A percentile compares a stretch with the other conserved stretches of the same genome.
These are phyloP conservation scores for Komagataella populi DNA, from an alignment of 805 yeast genomes.

Conservation along the genomic window DNA sequence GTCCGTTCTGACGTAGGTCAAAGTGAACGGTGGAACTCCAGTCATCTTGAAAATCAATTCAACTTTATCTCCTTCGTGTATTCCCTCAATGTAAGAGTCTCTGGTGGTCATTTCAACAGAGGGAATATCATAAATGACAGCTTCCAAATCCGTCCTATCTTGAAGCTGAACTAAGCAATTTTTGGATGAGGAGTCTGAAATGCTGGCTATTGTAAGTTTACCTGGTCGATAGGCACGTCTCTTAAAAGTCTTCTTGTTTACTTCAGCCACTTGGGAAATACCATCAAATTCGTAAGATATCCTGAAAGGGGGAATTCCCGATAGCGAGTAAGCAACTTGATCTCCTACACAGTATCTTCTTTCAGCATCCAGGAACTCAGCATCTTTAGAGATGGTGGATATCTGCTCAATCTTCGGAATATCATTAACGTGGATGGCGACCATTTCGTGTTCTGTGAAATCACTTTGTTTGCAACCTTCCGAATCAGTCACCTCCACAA, in stretches of 20 bases:
- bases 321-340: slow-evolving; percentile 58
- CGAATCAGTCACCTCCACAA: slow-evolving; percentile 48
- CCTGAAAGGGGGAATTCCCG: slow-evolving; percentile 71
- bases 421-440: slow-evolving; percentile 54
- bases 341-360: slow-evolving; percentile 85
- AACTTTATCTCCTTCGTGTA: slow-evolving; percentile 91
- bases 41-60: slow-evolving; percentile 71
- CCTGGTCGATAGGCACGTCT: slow-evolving; percentile 81
- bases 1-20: slow-evolving; percentile 67
- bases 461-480: slow-evolving; percentile 51
- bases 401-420: slow-evolving; percentile 44
- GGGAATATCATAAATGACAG: slow-evolving; percentile 32
- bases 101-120: slow-evolving; percentile 81
- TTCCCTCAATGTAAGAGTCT: slow-evolving; percentile 59
- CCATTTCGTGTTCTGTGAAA: slow-evolving; percentile 24
- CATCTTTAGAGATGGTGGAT: slow-evolving; percentile 6
- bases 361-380: slow-evolving; percentile 14
- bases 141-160: slow-evolving; percentile 15
- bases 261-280: slow-evolving; percentile 37
- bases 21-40: slow-evolving; percentile 84
- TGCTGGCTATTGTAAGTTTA: slow-evolving; percentile 44
- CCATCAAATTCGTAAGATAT: slow-evolving; percentile 66
- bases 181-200: slow-evolving; percentile 61
- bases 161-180: slow-evolving; percentile 53
- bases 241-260: slow-evolving; percentile 24